phyloP scores from a whole-genome alignment of 352 stramenopile species.

The Globisporangium irregulare region DNA sequence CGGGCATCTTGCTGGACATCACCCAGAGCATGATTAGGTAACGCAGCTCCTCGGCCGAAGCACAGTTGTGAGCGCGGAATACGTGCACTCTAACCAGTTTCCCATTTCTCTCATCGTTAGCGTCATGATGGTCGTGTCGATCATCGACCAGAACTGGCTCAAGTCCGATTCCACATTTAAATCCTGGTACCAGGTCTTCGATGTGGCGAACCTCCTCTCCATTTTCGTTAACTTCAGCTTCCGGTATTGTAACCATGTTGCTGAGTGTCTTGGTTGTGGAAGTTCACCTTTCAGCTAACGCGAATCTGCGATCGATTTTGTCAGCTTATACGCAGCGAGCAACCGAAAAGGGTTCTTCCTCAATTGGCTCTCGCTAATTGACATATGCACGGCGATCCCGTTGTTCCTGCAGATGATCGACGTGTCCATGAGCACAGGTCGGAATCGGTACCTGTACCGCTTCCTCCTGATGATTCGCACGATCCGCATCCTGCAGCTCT shows the following conservation, averaged over 20 bases:
- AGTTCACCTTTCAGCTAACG: not conserved
- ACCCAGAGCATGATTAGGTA: conserved; percentile 51
- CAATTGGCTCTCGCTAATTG: conserved; percentile 61
- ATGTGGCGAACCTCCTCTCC: conserved; percentile 45
- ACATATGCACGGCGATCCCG: conserved; percentile 45
- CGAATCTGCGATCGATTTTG: not conserved
- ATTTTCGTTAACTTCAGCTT: conserved; percentile 44
- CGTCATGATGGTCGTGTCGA: conserved; percentile 50
- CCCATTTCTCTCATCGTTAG: conserved; percentile 15
- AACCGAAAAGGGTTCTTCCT: conserved; percentile 56
- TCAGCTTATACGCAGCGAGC: conserved; percentile 60
- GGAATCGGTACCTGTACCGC: conserved; percentile 46
- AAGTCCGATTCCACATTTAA: conserved; percentile 31
- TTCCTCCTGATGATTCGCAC: conserved; percentile 69
- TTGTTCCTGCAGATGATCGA: conserved; percentile 40
- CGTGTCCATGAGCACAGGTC: conserved; percentile 12
- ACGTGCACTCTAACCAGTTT: not conserved
- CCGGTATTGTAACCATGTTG: conserved; percentile 23
- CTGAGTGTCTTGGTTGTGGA: not conserved
- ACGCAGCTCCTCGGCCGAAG: not conserved
- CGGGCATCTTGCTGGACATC: conserved; percentile 50
- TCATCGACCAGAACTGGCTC: conserved; percentile 65
- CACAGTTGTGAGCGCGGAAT: not conserved
- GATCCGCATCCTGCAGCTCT: conserved; percentile 57
- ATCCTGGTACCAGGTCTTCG: conserved; percentile 35